phyloP scores from a whole-genome alignment of 352 stramenopile genomes.

The Phytopythium litorale region DNA sequence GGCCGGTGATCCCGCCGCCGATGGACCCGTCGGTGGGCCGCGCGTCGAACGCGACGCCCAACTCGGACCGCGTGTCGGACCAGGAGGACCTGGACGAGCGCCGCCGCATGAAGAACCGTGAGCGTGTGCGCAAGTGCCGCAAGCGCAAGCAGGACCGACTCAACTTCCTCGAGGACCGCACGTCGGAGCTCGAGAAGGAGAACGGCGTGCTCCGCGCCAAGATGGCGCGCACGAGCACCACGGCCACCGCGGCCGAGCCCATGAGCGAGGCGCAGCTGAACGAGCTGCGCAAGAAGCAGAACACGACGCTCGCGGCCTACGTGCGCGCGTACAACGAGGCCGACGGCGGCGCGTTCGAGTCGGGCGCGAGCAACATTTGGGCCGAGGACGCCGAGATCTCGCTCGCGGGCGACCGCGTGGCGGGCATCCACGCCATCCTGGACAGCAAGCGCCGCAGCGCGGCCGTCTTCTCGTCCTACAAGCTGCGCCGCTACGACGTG shows the following conservation, averaged over 20 bases:
- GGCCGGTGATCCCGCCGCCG: constrained; percentile 49
- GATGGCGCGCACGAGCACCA: constrained; percentile 47
- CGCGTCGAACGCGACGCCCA: constrained; percentile 45
- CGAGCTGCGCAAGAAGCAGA: constrained; percentile 79
- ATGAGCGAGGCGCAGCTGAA: constrained; percentile 59
- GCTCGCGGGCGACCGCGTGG: constrained; percentile 47
- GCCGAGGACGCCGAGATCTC: constrained; percentile 62
- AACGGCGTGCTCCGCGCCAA: constrained; percentile 74
- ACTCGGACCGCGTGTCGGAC: constrained; percentile 65
- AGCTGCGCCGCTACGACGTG: constrained; percentile 81
- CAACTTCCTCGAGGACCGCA: constrained; percentile 85
- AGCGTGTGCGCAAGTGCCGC: constrained; percentile 85
- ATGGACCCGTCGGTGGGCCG: constrained; percentile 15
- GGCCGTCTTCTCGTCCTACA: constrained; percentile 69
- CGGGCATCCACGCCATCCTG: constrained; percentile 56
- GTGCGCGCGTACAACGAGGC: constrained; percentile 71
- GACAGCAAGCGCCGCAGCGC: constrained; percentile 53
- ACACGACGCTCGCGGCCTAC: constrained; percentile 67
- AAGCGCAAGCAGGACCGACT: constrained; percentile 87
- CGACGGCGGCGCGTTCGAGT: constrained; percentile 46
- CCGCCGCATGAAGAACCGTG: constrained; percentile 86
- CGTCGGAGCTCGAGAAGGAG: constrained; percentile 79
- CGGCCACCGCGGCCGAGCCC: constrained; percentile 33
- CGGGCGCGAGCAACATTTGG: constrained; percentile 52
- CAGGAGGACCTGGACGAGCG: constrained; percentile 82